Base-by-base conservation (phyloP, 805 yeast species). In the Pichia kluyveri region DNA sequence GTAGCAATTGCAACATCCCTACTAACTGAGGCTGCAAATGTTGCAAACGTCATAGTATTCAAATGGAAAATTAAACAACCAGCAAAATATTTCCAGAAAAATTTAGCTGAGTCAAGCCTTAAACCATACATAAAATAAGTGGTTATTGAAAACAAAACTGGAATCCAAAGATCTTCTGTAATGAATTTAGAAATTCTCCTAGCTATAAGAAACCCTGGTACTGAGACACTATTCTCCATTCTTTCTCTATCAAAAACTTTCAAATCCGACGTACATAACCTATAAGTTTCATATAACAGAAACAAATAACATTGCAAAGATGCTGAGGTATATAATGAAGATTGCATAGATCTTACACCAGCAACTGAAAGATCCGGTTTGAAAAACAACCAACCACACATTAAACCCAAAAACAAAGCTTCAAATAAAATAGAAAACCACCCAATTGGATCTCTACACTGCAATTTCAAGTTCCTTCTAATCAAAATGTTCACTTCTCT, bases 61-160 rank as follows among this genome's bases (percentile, higher is more conserved):
- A 80, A 65, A 48, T 80, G 81, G 18, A 72, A 73, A 30, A 86
- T 54, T n/a, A 86, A 59, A 10, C 72, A 69, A 8, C 78, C 72
- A 4, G 80, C 72, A 61, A 83, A 83, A 62, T 73, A 87, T 2
- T 77, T 70, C 53, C 82, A 83, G 58, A 83, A 87, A 44, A 72
- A 69, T 8, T 68, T 66, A 0, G 73, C 65, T 7, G 60, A 53
- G 36, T 68, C 71, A 0, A 70, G 62, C 34, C 85, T 62, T 39
- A 87, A 67, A 0, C 95, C 95, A 68, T 78, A 76, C 91, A 87
- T 82, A 65, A 82, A 87, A 58, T 81, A 88, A 0, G 87, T 75
- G 18, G 83, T 75, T 0, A 73, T 55, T 0, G 86, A 71, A 62
- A 76, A 86, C 0, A 80, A 59, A 4, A 84, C 53, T 0, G 86